Conservation (phyloP, 495 filamentous ascomycete species). For the Trichoderma orchidacearum region DNA sequence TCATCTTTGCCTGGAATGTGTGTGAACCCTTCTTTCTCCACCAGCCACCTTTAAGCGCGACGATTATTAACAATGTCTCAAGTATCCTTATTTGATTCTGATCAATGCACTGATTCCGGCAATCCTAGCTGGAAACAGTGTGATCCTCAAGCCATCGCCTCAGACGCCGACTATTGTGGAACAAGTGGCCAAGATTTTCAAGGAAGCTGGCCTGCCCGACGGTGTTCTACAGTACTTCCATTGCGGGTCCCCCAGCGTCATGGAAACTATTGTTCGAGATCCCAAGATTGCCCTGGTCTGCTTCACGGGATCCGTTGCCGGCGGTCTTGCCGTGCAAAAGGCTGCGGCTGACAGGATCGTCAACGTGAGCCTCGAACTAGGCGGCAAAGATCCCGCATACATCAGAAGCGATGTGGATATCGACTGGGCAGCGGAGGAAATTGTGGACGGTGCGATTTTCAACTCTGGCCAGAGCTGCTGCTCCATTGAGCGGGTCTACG, state of each 20-base stretch:
- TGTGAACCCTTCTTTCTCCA: slow-evolving; percentile 14
- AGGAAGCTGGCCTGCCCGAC: slow-evolving; percentile 60
- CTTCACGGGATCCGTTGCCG: slow-evolving; percentile 88
- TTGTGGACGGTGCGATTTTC: slow-evolving; percentile 88
- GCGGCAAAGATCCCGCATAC: slow-evolving; percentile 89
- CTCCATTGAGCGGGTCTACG: slow-evolving; percentile 83
- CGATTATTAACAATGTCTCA: background rate
- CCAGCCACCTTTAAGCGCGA: background rate
- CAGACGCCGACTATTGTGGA: slow-evolving; percentile 87
- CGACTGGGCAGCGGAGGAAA: slow-evolving; percentile 80
- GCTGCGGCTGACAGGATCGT: slow-evolving; percentile 69
- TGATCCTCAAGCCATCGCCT: slow-evolving; percentile 86
- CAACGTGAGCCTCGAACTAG: slow-evolving; percentile 76
- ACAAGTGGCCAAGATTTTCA: slow-evolving; percentile 60
- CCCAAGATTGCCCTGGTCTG: slow-evolving; percentile 64
- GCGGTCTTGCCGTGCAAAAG: slow-evolving; percentile 72
- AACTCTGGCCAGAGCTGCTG: slow-evolving; percentile 98
- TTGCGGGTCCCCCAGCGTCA: slow-evolving; percentile 54
- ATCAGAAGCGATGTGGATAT: slow-evolving; percentile 76
- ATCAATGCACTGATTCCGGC: slow-evolving; percentile 86
- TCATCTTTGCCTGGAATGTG: slow-evolving; percentile 94
- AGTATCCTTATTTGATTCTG: slow-evolving; percentile 89
- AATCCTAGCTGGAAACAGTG: slow-evolving; percentile 71
- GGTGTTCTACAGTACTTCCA: slow-evolving; percentile 85
- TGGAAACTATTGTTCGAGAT: slow-evolving; percentile 61